phyloP scores from a whole-genome alignment of 257 asterid genomes.

The Dorcoceras hygrometricum region DNA sequence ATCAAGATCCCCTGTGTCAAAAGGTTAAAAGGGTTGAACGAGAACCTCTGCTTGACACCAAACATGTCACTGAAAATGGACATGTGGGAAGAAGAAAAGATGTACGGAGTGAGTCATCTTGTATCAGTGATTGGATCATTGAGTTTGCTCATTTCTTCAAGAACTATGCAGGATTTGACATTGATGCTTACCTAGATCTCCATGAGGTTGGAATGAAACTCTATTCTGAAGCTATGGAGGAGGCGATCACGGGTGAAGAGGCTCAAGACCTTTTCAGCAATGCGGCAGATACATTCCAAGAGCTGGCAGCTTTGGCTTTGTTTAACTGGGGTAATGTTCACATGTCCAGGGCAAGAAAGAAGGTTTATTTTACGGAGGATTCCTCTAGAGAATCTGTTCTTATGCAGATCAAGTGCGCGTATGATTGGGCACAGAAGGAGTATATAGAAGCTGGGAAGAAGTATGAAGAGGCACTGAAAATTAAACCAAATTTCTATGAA shows the following conservation, averaged over 20 bases:
- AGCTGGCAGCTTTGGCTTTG: conserved; percentile 82
- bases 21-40: conserved; percentile 31
- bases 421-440: conserved; percentile 69
- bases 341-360: conserved; percentile 73
- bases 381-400: conserved; percentile 49
- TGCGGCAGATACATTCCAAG: conserved; percentile 77
- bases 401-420: conserved; percentile 43
- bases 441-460: conserved; percentile 56
- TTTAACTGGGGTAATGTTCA: conserved; percentile 87
- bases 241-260: conserved; percentile 73
- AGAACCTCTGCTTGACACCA: conserved; percentile 17
- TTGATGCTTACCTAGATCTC: conserved; percentile 68
- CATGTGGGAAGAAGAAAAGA: conserved; percentile 31
- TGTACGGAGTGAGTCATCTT: conserved; percentile 34
- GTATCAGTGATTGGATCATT: conserved; percentile 76
- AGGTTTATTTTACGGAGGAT: conserved; percentile 54
- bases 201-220: conserved; percentile 75
- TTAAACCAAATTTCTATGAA: conserved; percentile 67
- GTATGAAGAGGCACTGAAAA: conserved; percentile 65
- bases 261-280: conserved; percentile 59
- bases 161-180: conserved; percentile 65
- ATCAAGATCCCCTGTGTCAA: conserved; percentile 59
- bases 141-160: conserved; percentile 71
- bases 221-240: conserved; percentile 78
- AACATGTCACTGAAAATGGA: conserved; percentile 38